phyloP scores from a whole-genome alignment of 1,284 basidiomycete genomes.

The Cronartium quercuum region DNA sequence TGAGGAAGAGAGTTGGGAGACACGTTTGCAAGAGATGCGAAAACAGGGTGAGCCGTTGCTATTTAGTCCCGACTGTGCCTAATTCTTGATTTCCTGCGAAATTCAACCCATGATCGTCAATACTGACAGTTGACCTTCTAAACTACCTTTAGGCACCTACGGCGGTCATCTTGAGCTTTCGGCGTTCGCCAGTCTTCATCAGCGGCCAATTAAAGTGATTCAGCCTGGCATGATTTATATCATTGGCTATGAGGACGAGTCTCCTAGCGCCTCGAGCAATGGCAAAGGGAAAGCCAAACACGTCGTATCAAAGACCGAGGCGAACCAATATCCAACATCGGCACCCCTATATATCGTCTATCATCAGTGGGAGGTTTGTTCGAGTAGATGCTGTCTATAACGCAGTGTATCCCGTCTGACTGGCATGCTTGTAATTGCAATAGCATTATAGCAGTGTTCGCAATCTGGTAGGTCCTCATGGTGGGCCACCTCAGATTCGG shows the following conservation, averaged over 20 bases:
- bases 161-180: constrained; percentile 84
- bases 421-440: constrained; percentile 40
- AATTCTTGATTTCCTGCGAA: background rate
- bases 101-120: background rate
- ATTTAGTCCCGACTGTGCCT: background rate
- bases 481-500: constrained; percentile 64
- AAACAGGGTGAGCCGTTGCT: constrained; percentile 59
- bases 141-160: constrained; percentile 63
- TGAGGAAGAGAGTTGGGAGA: constrained; percentile 56
- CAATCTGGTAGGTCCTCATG: constrained; percentile 74
- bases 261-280: constrained; percentile 22
- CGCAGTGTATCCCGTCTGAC: background rate
- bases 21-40: constrained; percentile 67
- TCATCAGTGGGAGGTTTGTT: constrained; percentile 44
- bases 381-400: background rate
- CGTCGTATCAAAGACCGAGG: constrained; percentile 27
- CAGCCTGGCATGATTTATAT: constrained; percentile 63
- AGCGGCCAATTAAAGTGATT: constrained; percentile 76
- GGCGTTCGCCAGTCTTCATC: constrained; percentile 74
- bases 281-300: constrained; percentile 40
- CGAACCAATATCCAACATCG: background rate
- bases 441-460: constrained; percentile 86
- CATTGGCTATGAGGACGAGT: constrained; percentile 44
- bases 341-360: constrained; percentile 43
- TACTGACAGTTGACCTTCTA: too few relatives aligned